A percentile compares a stretch with the other conserved stretches of the same genome.
phyloP scores from a whole-genome alignment of 495 filamentous ascomycete genomes.

The Letharia columbiana region DNA sequence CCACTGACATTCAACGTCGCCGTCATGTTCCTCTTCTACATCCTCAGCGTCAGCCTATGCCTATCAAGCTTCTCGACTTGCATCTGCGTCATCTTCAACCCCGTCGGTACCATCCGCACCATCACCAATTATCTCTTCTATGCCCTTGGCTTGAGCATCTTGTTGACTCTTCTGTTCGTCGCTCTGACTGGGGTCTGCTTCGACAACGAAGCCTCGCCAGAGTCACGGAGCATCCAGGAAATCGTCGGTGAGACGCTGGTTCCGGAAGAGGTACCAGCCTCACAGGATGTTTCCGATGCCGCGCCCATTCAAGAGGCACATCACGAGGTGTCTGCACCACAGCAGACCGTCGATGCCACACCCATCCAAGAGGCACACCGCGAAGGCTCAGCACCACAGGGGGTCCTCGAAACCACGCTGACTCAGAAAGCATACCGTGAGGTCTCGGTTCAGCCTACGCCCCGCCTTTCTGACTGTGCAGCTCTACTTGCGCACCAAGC shows the following conservation, averaged over 20 bases:
- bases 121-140: neutral
- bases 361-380: neutral
- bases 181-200: neutral
- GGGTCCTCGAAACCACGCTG: neutral
- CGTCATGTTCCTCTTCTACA: conserved; percentile 1
- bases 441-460: neutral
- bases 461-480: no score
- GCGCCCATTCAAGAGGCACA: no score
- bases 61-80: neutral
- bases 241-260: neutral
- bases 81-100: neutral
- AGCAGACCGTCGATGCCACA: neutral
- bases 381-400: neutral
- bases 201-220: neutral
- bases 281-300: no score
- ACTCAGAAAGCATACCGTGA: neutral
- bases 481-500: neutral
- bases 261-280: no score
- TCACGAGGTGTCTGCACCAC: neutral
- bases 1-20: neutral
- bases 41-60: conserved; percentile 1
- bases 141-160: neutral
- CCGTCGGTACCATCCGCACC: neutral
- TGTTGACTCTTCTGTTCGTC: neutral
- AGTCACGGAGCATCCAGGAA: neutral